A percentile compares a stretch with the other conserved stretches of the same genome.
Conservation (phyloP, 2,329 filamentous ascomycete genomes). For the Graphilbum fragrans region DNA sequence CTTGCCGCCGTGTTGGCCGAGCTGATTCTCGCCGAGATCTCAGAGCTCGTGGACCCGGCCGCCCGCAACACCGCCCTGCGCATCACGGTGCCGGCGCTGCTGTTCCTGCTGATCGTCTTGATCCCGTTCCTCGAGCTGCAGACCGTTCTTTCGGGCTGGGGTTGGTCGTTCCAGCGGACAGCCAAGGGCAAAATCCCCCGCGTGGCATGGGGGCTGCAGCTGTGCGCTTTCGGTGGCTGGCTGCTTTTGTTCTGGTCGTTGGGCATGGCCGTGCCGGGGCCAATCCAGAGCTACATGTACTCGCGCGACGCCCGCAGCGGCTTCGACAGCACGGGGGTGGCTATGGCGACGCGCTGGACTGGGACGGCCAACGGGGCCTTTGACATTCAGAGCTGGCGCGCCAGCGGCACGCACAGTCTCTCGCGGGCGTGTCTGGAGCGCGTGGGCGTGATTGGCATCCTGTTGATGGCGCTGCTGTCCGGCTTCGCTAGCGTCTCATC, state of each 20-base stretch:
- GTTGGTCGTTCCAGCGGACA: constrained; percentile 50
- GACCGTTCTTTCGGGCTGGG: constrained; percentile 42
- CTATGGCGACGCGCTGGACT: constrained; percentile 12
- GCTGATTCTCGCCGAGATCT: constrained; percentile 74
- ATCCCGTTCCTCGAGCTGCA: constrained; percentile 73
- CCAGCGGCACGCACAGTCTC: constrained; percentile 16
- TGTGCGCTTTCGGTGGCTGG: constrained; percentile 53
- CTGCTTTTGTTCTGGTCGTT: constrained; percentile 66
- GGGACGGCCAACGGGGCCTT: not conserved
- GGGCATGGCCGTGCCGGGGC: constrained; percentile 41
- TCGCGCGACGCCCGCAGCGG: constrained; percentile 13
- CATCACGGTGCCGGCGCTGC: constrained; percentile 55
- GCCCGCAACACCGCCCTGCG: constrained; percentile 58
- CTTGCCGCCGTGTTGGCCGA: constrained; percentile 68
- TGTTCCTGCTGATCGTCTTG: constrained; percentile 60
- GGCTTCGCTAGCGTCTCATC: constrained; percentile 83
- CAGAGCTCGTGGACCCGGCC: constrained; percentile 56
- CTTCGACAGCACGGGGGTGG: constrained; percentile 19
- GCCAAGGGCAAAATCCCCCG: constrained; percentile 43
- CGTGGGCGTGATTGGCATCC: constrained; percentile 75
- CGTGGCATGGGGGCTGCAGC: constrained; percentile 52
- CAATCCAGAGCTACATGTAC: constrained; percentile 12
- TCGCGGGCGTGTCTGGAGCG: constrained; percentile 49
- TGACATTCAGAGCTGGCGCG: constrained; percentile 1
- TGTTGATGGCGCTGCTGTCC: constrained; percentile 76